Percentiles rank a stretch among this genome's conserved stretches.
Conservation (phyloP, 768 basidiomycete species). For the Mycena pura region DNA sequence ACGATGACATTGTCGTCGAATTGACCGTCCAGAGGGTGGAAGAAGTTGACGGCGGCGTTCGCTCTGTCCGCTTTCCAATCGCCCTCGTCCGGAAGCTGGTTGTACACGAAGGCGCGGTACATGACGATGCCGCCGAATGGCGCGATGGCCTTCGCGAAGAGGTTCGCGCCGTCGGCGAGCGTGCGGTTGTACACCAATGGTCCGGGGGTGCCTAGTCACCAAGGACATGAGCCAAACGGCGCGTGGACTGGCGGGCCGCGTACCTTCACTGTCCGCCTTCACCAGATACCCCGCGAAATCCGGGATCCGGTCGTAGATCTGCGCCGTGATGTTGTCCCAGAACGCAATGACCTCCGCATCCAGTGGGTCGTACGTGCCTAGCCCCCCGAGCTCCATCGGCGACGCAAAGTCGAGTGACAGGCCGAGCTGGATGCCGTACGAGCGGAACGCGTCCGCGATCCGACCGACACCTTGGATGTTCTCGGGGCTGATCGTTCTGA, state of each 20-base stretch:
- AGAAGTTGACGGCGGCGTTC: constrained; percentile 24
- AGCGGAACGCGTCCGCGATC: constrained; percentile 23
- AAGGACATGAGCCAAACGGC: constrained; percentile 5
- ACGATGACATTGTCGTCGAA: constrained; percentile 26
- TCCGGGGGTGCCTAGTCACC: constrained; percentile 21
- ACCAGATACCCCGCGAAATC: constrained; percentile 27
- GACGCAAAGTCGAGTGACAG: constrained; percentile 24
- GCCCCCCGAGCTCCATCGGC: constrained; percentile 22
- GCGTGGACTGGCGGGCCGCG: background rate
- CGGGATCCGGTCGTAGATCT: constrained; percentile 21
- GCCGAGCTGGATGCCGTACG: constrained; percentile 24
- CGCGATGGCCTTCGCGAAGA: constrained; percentile 19
- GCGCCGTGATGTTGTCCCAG: constrained; percentile 19
- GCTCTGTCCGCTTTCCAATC: constrained; percentile 25
- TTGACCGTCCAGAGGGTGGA: constrained; percentile 25
- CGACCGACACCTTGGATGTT: constrained; percentile 25
- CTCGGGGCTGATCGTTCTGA: constrained; percentile 19
- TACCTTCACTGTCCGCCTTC: constrained; percentile 27
- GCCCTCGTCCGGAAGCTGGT: constrained; percentile 19
- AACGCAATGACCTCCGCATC: constrained; percentile 22
- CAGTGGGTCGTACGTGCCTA: constrained; percentile 25
- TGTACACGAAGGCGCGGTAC: constrained; percentile 28
- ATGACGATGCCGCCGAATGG: constrained; percentile 24
- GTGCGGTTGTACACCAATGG: constrained; percentile 26
- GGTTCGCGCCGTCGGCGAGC: constrained; percentile 25